Base-by-base conservation (phyloP, 257 asterid species). In the Coffea eugenioides region DNA sequence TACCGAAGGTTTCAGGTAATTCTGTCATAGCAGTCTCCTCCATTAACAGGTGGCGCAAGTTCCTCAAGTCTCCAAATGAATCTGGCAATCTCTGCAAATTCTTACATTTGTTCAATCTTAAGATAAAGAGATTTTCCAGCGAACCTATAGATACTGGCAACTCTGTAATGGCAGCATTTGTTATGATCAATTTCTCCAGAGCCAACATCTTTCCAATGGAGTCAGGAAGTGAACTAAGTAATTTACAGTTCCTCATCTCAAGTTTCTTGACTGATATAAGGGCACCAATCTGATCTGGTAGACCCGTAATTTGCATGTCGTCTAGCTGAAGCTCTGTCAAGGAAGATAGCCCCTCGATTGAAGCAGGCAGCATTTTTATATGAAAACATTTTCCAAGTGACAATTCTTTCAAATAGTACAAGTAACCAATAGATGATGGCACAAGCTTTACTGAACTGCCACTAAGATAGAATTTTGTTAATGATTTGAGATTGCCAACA, bases 391-490 rank as follows among this genome's bases (percentile, higher is more conserved):
- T 25, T 69, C 81, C 85, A 46, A 82, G 18, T 2, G 70, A 75
- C 49, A 85, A 81, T 52, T n/a, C 27, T 77, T 62, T 75, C 80
- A 85, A 76, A 80, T 79, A 76, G 76, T 66, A 66, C n/a, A 85
- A 73, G 45, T 75, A 71, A 76, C 85, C 88, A 51, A 85, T 71
- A 62, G 85, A 82, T 64, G 65, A 81, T 20, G 88, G 85, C 72
- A 85, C 34, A 39, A 48, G n/a, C 46, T 45, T 23, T 23, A 82
- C 70, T 18, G 80, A 64, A 62, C 85, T 79, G 45, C 78, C 48
- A 65, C 66, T 61, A 52, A 85, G 80, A 75, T 51, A 82, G 71
- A 85, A 79, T 70, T 79, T 56, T 67, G 78, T 74, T 66, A 85
- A 71, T 31, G 88, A 82, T 66, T 79, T 82, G 68, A 82, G 73